Evolutionary conservation across 2,329 filamentous ascomycete genomes (phyloP), one percentile per base, ranked within the genome.

Genomic region (Davidsoniella neocaledoniae): DNA sequence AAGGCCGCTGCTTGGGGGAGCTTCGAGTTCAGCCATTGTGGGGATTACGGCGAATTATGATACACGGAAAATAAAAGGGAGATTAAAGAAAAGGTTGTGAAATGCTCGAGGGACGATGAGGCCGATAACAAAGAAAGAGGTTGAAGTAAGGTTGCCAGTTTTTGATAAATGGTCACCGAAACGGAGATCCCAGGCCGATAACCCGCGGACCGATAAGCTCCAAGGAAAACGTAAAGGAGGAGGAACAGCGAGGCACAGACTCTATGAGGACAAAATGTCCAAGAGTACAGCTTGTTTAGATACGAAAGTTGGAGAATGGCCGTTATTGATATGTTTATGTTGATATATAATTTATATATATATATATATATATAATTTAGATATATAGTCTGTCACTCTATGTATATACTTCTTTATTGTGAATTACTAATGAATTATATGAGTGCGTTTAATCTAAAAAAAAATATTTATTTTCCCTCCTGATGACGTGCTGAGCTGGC

Each of bases 1-100:
- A 57, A 71, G 56, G 21, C 64, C 66, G 50, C 65, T 62, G 54
- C 59, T 53, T 33, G 44, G 38, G 41, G 48, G 26, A 46, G 45
- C 46, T 42, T 42, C 52, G 7, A 46, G 49, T 26, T 49, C 46
- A 21, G 44, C 46, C 51, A 54, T 54, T 47, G 26, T 46, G 38
- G 44, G 25, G 14, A 50, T 19, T 2, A 3, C 14, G 21, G 25
- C 10, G n/a, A 36, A 1, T n/a, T 5, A 19, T 16, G 14, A 16
- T 12, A 36, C 16, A 36, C 16, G 9, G 8, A 8, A 43, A 12
- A 29, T 8, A 43, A 29, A 14, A 41, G 5, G 21, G 21, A 19
- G 33, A 36, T 16, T 42, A 16, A 21, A 36, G 26, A 26, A 7
- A 44, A 48, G 45, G 36, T 0, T 48, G 23, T 45, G 29, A 17